A percentile compares a stretch with the other conserved stretches of the same genome.
Conservation (phyloP, 2,329 filamentous ascomycete species). For the Botrytis sinoallii region DNA sequence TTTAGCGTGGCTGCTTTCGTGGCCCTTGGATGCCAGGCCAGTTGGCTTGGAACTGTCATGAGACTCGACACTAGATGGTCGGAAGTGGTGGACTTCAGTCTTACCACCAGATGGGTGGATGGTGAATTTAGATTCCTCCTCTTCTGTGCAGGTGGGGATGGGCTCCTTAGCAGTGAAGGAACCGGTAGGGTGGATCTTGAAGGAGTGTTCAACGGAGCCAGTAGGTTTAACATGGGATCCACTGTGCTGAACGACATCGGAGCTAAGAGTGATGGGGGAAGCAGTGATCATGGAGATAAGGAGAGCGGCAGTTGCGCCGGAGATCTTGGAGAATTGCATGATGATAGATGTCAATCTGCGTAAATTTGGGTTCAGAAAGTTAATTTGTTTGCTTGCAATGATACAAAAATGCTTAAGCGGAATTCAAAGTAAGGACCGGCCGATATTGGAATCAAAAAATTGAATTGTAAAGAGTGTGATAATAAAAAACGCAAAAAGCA, state of each 20-base stretch:
- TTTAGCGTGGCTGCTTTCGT: neutral
- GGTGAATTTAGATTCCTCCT: neutral
- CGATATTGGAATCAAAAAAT: neutral
- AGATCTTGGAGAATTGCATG: slow-evolving; percentile 15
- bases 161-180: neutral
- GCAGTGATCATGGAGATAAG: slow-evolving; percentile 12
- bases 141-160: neutral
- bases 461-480: neutral
- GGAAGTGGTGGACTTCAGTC: neutral
- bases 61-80: neutral
- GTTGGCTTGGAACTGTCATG: neutral
- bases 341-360: neutral
- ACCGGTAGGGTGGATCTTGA: neutral
- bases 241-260: neutral
- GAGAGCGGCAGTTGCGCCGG: neutral
- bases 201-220: neutral
- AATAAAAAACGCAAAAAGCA: neutral
- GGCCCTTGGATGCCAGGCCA: neutral
- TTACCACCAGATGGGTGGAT: neutral
- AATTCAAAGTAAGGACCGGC: neutral
- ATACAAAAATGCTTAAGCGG: neutral
- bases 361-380: neutral
- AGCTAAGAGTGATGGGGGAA: neutral
- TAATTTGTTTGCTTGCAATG: neutral
- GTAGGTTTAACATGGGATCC: neutral